These are phyloP conservation scores for Tanozyma kutaoensis DNA, from an alignment of 805 yeast species.

Conservation along the genomic window DNA sequence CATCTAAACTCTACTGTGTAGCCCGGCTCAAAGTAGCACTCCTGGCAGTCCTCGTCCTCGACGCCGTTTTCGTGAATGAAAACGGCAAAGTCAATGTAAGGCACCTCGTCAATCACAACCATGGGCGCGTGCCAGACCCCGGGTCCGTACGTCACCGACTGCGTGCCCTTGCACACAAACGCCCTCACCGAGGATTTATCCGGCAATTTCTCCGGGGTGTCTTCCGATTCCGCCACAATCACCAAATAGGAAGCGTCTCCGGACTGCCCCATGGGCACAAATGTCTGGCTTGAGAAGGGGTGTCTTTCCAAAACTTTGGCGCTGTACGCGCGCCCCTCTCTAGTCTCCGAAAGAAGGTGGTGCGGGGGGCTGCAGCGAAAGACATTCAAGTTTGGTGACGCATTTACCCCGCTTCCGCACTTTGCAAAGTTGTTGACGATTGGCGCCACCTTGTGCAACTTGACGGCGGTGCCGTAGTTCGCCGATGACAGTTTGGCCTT, in stretches of 20 bases:
- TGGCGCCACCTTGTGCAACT: constrained; percentile 62
- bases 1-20: constrained; percentile 23
- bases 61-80: constrained; percentile 76
- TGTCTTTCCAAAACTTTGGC: constrained; percentile 74
- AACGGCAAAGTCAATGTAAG: constrained; percentile 68
- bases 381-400: constrained; percentile 67
- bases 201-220: constrained; percentile 33
- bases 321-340: neutral
- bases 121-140: constrained; percentile 96
- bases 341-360: constrained; percentile 30
- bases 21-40: constrained; percentile 57
- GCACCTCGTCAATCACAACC: constrained; percentile 62
- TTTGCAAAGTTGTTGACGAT: constrained; percentile 36
- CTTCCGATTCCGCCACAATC: constrained; percentile 55
- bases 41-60: constrained; percentile 70
- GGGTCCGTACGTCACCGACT: constrained; percentile 78
- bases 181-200: constrained; percentile 50
- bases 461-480: constrained; percentile 89
- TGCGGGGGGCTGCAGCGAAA: constrained; percentile 71
- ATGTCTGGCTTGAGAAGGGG: constrained; percentile 80
- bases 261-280: constrained; percentile 74
- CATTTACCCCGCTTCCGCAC: constrained; percentile 32
- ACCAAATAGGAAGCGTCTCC: constrained; percentile 51
- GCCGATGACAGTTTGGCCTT: constrained; percentile 38
- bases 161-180: constrained; percentile 68